Percentiles rank a stretch among this genome's conserved stretches.
Conservation (phyloP, 140 eudicot genomes). For the Erigeron philadelphicus region DNA sequence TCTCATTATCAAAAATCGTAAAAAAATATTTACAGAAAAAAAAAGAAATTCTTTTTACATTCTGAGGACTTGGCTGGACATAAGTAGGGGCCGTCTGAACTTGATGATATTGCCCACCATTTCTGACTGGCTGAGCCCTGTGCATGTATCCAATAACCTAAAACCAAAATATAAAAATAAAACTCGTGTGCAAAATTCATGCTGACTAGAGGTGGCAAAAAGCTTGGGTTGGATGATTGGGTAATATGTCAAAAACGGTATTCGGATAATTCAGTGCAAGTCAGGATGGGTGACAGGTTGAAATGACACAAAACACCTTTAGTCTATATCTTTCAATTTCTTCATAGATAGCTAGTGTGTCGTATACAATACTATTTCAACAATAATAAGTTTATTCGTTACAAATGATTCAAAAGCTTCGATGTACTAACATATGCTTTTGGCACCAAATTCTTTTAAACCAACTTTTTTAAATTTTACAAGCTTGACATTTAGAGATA, state of each 20-base stretch:
- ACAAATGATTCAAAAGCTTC: neutral
- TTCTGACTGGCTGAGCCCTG: slow-evolving; percentile 59
- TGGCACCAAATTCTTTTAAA: neutral
- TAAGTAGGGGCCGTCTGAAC: slow-evolving; percentile 63
- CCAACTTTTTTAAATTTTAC: neutral
- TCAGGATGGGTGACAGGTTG: neutral
- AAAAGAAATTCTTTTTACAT: slow-evolving; percentile 36
- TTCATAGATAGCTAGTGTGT: neutral
- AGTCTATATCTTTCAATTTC: neutral
- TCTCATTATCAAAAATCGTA: slow-evolving; percentile 5
- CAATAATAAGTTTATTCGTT: neutral
- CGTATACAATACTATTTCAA: neutral
- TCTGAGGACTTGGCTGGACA: slow-evolving; percentile 56
- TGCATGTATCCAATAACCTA: slow-evolving; percentile 67
- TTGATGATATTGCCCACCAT: slow-evolving; percentile 52
- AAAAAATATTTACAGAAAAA: slow-evolving; percentile 3
- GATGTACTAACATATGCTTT: neutral
- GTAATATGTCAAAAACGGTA: neutral
- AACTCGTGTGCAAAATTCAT: slow-evolving; percentile 2
- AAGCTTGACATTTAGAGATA: neutral
- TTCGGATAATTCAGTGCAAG: neutral
- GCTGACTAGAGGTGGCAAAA: slow-evolving; percentile 9
- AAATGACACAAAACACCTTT: neutral
- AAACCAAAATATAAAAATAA: slow-evolving; percentile 27
- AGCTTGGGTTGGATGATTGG: neutral